Evolutionary conservation across 371 early-diverging fungal species (phyloP).

Genomic region (Ordospora colligata): DNA sequence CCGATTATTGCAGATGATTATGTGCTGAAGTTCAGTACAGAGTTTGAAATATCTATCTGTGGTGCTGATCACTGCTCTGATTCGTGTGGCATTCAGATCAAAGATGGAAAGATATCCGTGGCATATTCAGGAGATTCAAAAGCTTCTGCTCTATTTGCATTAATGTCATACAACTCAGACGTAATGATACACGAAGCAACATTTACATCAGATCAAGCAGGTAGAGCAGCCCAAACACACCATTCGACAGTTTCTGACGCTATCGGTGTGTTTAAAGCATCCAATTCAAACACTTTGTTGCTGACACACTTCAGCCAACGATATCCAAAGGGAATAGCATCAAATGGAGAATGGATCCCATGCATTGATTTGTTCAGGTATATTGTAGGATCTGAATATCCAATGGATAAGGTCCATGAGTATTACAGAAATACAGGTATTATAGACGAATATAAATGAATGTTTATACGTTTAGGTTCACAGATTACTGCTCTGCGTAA

Average conservation of each 20-base stretch:
- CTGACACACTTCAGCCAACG: slow-evolving; percentile 95
- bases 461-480: neutral
- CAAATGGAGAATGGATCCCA: slow-evolving; percentile 1
- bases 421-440: neutral
- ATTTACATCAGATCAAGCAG: slow-evolving; percentile 69
- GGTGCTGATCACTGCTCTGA: slow-evolving; percentile 44
- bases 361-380: slow-evolving; percentile 20
- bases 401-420: neutral
- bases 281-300: slow-evolving; percentile 71
- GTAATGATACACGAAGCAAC: slow-evolving; percentile 92
- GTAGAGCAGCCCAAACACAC: slow-evolving; percentile 71
- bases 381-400: neutral
- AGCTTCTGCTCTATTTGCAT: slow-evolving; percentile 69
- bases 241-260: slow-evolving; percentile 84
- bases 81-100: slow-evolving; percentile 44
- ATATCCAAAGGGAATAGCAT: slow-evolving; percentile 7
- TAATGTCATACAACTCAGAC: slow-evolving; percentile 64
- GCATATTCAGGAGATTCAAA: slow-evolving; percentile 87
- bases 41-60: slow-evolving; percentile 47
- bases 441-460: neutral
- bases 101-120: slow-evolving; percentile 13
- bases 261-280: slow-evolving; percentile 65
- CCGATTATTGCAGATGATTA: slow-evolving; percentile 9
- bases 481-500: neutral
- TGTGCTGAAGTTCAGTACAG: neutral